Conservation (phyloP, 176 grass and related monocot genomes). For the Oryza nivara region DNA sequence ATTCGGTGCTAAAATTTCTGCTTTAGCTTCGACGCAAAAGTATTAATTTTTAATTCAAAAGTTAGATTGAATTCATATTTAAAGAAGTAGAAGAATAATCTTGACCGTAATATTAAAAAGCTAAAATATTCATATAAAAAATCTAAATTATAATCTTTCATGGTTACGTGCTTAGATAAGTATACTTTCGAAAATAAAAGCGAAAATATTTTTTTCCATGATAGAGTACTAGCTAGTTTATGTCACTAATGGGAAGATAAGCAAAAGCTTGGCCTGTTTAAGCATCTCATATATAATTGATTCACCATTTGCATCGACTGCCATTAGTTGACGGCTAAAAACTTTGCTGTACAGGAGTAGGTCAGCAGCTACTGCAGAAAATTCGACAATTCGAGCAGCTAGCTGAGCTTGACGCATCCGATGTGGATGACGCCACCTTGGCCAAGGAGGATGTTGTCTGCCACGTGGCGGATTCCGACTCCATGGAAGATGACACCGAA, state of each 20-base stretch:
- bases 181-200: not conserved
- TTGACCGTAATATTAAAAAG: no score
- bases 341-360: slow-evolving; percentile 53
- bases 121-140: no score
- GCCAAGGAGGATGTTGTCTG: slow-evolving; percentile 27
- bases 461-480: slow-evolving; percentile 20
- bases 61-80: not conserved
- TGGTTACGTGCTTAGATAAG: no score
- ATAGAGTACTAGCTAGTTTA: not conserved
- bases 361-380: slow-evolving; percentile 54
- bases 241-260: no score
- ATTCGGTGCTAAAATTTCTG: not conserved
- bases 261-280: no score
- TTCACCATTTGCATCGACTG: not conserved
- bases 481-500: not conserved
- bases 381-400: slow-evolving; percentile 76
- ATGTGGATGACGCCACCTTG: slow-evolving; percentile 45
- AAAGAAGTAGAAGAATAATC: no score
- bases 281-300: not conserved
- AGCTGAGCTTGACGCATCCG: slow-evolving; percentile 57
- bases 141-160: no score
- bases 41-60: not conserved
- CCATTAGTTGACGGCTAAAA: not conserved
- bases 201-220: not conserved
- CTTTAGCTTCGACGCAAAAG: not conserved